Conservation (phyloP, 768 basidiomycete species). For the Cystobasidium tubakii region DNA sequence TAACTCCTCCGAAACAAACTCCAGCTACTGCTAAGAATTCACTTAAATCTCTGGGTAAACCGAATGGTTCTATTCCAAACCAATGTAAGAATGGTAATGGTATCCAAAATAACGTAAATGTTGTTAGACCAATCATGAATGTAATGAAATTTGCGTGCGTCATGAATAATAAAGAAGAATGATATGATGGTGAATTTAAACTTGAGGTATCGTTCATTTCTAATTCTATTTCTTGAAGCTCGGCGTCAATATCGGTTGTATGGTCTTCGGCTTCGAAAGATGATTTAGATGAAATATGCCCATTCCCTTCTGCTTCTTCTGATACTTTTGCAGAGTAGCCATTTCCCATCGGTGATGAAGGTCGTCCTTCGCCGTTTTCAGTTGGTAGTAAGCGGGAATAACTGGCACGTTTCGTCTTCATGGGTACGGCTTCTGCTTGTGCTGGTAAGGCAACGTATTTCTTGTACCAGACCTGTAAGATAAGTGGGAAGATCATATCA, state of each 20-base stretch:
- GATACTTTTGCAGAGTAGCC: background rate
- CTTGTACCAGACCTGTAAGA: constrained; percentile 46
- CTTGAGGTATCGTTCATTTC: background rate
- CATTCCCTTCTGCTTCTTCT: constrained; percentile 39
- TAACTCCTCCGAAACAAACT: constrained; percentile 61
- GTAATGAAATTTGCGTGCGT: constrained; percentile 78
- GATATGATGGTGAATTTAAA: constrained; percentile 44
- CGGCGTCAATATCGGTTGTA: constrained; percentile 10
- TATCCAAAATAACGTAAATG: constrained; percentile 68
- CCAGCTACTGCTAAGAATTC: constrained; percentile 57
- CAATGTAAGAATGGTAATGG: constrained; percentile 70
- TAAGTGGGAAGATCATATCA: no score
- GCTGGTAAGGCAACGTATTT: constrained; percentile 38
- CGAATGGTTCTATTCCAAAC: constrained; percentile 62
- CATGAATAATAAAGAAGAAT: constrained; percentile 68
- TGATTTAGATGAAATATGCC: constrained; percentile 24
- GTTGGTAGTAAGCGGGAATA: constrained; percentile 22
- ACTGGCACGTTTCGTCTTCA: constrained; percentile 6
- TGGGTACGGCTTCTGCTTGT: background rate
- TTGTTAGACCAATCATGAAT: constrained; percentile 70
- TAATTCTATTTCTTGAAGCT: background rate
- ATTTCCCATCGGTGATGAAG: constrained; percentile 26
- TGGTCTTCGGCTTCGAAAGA: background rate
- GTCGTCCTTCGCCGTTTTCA: background rate
- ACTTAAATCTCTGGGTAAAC: constrained; percentile 54